These are phyloP conservation scores for Chrysopogon serrulatus DNA, from an alignment of 176 grass and related monocot genomes.

Conservation along the genomic window DNA sequence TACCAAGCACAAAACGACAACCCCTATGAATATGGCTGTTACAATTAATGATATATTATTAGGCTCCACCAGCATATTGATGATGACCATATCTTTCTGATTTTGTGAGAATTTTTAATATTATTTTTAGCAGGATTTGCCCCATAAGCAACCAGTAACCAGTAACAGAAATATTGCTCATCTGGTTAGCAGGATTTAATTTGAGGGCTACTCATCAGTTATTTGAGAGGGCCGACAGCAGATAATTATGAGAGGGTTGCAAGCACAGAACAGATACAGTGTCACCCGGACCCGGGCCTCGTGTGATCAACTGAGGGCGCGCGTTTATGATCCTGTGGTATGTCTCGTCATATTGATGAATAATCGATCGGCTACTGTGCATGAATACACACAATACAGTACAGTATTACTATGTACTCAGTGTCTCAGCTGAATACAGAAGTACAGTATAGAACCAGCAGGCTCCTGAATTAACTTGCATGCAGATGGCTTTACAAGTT, in stretches of 20 bases:
- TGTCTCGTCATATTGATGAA: conserved; percentile 13
- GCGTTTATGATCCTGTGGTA: neutral
- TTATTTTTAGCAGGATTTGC: neutral
- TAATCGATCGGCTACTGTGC: conserved; percentile 9
- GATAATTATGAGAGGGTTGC: conserved; percentile 3
- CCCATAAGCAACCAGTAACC: neutral
- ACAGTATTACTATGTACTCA: neutral
- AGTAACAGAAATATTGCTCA: too few relatives aligned
- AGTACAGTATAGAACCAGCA: neutral
- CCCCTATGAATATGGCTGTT: too few relatives aligned
- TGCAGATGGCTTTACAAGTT: neutral
- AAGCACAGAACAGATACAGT: conserved; percentile 4
- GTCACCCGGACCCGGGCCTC: neutral
- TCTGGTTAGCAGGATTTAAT: too few relatives aligned
- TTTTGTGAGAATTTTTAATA: too few relatives aligned
- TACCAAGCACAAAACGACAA: too few relatives aligned
- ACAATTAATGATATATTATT: too few relatives aligned
- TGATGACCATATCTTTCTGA: too few relatives aligned
- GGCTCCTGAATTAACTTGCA: neutral
- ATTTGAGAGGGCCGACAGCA: neutral
- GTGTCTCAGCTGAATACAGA: too few relatives aligned
- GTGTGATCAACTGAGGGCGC: neutral
- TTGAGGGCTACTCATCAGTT: neutral
- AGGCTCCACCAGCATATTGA: too few relatives aligned
- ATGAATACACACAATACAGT: neutral